A percentile compares a stretch with the other conserved stretches of the same genome.
phyloP scores from a whole-genome alignment of 106 monocot genomes.

The Triglochin maritima region DNA sequence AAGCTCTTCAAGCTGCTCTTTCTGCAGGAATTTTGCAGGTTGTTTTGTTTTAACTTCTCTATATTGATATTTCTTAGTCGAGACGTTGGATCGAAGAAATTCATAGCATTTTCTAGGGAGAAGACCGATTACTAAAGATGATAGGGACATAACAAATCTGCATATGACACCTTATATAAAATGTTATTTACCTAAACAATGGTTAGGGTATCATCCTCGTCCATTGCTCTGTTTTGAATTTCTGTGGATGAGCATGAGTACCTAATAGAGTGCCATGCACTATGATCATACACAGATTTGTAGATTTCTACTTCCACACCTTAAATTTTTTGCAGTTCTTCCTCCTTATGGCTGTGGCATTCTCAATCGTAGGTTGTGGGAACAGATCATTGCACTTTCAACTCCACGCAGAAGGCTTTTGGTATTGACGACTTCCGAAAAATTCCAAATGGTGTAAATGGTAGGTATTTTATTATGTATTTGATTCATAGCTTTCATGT shows the following conservation, averaged over 20 bases:
- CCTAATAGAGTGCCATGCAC: no score
- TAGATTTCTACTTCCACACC: background rate
- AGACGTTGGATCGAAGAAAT: no score
- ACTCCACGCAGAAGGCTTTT: slow-evolving; percentile 83
- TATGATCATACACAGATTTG: no score
- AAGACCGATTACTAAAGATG: no score
- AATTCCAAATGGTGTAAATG: slow-evolving; percentile 99
- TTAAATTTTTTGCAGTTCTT: background rate
- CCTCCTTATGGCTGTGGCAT: background rate
- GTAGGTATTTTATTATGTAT: slow-evolving; percentile 14
- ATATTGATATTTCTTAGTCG: no score
- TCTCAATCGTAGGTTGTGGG: slow-evolving; percentile 68
- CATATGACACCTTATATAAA: no score
- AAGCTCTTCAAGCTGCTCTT: slow-evolving; percentile 89
- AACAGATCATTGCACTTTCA: slow-evolving; percentile 96
- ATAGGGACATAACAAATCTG: no score
- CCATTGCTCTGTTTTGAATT: no score
- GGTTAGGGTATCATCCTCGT: no score
- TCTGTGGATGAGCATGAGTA: no score
- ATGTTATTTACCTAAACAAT: no score
- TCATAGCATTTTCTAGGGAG: no score
- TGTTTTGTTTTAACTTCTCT: background rate
- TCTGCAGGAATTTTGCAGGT: slow-evolving; percentile 88
- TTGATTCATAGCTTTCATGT: background rate
- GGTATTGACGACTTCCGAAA: slow-evolving; percentile 86